These are phyloP conservation scores for Candolleomyces eurysporus DNA, from an alignment of 768 basidiomycete genomes.

Conservation along the genomic window DNA sequence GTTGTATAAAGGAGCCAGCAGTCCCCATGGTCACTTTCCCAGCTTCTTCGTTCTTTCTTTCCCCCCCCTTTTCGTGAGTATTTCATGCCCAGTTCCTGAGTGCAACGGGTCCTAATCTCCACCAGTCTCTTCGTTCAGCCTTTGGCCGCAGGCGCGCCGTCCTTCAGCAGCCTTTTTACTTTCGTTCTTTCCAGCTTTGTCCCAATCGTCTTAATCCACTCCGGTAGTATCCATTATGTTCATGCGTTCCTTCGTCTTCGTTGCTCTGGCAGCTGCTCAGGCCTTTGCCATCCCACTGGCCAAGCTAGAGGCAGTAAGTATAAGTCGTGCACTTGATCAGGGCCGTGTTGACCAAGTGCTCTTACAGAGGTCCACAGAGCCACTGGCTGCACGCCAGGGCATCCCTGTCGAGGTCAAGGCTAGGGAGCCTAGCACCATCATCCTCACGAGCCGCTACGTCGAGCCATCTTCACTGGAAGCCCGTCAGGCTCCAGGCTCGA, in stretches of 20 bases:
- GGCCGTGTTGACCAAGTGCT: neutral
- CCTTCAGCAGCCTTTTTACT: constrained; percentile 18
- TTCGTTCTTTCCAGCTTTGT: constrained; percentile 12
- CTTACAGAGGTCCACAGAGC: neutral
- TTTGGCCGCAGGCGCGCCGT: constrained; percentile 35
- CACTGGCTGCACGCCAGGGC: constrained; percentile 5
- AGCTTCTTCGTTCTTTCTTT: constrained; percentile 12
- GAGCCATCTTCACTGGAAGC: constrained; percentile 8
- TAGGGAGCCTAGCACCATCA: no score
- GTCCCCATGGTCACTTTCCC: neutral
- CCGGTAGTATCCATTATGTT: constrained; percentile 3
- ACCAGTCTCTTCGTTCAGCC: constrained; percentile 20
- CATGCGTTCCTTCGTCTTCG: constrained; percentile 30
- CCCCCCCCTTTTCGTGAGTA: constrained; percentile 16
- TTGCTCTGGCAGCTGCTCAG: constrained; percentile 41
- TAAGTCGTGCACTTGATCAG: neutral
- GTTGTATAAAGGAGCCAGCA: constrained; percentile 1
- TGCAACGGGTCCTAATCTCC: neutral
- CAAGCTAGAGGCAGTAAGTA: constrained; percentile 39
- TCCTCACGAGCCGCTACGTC: constrained; percentile 7
- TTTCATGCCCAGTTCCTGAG: constrained; percentile 5
- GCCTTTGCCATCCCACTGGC: constrained; percentile 43
- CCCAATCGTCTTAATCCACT: neutral
- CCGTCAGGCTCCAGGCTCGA: constrained; percentile 15
- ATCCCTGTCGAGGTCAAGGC: neutral